Evolutionary conservation across 1,284 basidiomycete species (phyloP), one percentile per base, ranked within the genome.

Genomic region (Stygiomarasmius scandens): DNA sequence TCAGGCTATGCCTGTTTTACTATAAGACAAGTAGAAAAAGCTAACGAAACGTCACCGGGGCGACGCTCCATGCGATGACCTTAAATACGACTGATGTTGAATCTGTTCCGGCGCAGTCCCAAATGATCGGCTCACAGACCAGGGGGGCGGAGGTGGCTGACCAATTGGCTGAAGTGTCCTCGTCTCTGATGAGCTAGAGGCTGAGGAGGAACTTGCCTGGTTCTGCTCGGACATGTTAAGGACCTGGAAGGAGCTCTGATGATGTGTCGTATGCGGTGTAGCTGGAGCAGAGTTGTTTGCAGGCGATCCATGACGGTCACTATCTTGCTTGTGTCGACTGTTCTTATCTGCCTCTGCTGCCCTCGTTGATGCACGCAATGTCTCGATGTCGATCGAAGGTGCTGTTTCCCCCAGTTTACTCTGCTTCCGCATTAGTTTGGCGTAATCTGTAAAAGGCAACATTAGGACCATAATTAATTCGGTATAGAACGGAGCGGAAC

Each of bases 381-480:
- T 89, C 63, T 90, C 88, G 68, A 91, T 78, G 66, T 90, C 87
- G 59, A 91, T 89, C 23, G 77, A 78, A 27, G 81, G 79, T 2
- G 77, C 70, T 16, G 58, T 52, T 45, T 75, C 66, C 58, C 84
- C 86, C 49, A 77, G 71, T 66, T 89, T 88, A 47, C 89, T 86
- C 47, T 85, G 79, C 67, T 90, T 90, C 50, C 89, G 83, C 76
- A 89, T 83, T 25, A 92, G 77, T 66, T 91, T 91, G 5, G 89
- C 89, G 64, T 90, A 91, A 72, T 91, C 89, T 90, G 58, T 32
- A 41, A 47, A 32, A 6, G 27, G 38, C 12, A 58, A 6, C 9
- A 32, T 36, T 16, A 43, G 24, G 29, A 44, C 49, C 43, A 52
- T 20, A 20, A 54, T 51, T 29, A 55, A 58, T 51, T 47, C 60